Evolutionary conservation across 805 yeast genomes (phyloP).

Genomic region (Yarrowia sp.): DNA sequence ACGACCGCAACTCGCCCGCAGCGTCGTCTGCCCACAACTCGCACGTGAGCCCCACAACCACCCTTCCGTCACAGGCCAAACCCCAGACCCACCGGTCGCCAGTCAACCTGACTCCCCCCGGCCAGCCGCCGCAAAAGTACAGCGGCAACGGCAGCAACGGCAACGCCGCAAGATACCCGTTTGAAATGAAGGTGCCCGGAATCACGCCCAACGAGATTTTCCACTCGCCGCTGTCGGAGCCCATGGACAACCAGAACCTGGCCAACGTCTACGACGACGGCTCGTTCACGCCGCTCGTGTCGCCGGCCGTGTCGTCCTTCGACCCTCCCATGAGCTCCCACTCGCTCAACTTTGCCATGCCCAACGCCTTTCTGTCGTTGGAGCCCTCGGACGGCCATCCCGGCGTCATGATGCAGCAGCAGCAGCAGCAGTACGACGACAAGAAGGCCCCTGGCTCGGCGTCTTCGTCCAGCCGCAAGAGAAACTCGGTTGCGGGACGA

Average conservation of each 20-base stretch:
- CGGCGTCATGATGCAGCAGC: constrained; percentile 13
- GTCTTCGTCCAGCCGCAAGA: background rate
- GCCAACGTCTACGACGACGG: constrained; percentile 40
- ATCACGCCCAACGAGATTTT: constrained; percentile 21
- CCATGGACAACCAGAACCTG: constrained; percentile 19
- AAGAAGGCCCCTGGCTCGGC: background rate
- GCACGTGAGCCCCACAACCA: constrained; percentile 9
- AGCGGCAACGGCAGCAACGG: background rate
- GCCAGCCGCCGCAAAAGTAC: background rate
- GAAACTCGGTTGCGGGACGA: constrained; percentile 14
- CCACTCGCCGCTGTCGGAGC: constrained; percentile 23
- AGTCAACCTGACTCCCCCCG: background rate
- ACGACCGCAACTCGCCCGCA: constrained; percentile 5
- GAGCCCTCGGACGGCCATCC: background rate
- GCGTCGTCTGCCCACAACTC: background rate
- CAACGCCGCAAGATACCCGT: constrained; percentile 1
- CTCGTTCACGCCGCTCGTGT: constrained; percentile 69
- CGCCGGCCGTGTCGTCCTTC: constrained; percentile 70
- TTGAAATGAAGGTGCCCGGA: constrained; percentile 13
- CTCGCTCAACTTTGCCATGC: constrained; percentile 30
- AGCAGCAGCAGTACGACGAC: background rate
- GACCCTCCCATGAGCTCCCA: constrained; percentile 36
- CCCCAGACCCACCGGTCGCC: constrained; percentile 11
- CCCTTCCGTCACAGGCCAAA: constrained; percentile 9
- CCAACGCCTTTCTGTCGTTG: constrained; percentile 30